These are phyloP conservation scores for Penicillium subrubescens DNA, from an alignment of 495 filamentous ascomycete species.

Conservation along the genomic window DNA sequence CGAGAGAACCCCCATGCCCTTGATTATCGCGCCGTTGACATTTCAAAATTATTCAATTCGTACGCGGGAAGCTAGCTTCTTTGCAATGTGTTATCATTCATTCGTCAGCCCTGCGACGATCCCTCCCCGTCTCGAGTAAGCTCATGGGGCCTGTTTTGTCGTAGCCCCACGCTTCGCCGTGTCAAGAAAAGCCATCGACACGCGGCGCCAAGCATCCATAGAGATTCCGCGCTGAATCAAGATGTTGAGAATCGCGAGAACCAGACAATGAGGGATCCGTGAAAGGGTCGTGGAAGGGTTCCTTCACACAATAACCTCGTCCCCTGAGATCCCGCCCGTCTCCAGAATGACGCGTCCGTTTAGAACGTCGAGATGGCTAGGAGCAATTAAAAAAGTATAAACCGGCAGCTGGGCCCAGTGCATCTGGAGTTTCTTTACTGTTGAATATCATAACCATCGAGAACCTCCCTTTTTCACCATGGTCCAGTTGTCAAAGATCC, in stretches of 20 bases:
- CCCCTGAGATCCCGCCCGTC: neutral
- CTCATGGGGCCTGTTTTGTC: slow-evolving; percentile 18
- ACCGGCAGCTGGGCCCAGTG: neutral
- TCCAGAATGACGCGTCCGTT: slow-evolving; percentile 7
- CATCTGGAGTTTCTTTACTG: neutral
- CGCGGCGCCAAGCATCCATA: slow-evolving; percentile 23
- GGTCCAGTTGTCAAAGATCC: slow-evolving; percentile 30
- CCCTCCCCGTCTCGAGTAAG: slow-evolving; percentile 21
- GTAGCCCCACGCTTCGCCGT: neutral
- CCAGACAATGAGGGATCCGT: neutral
- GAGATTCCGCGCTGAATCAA: neutral
- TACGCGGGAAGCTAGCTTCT: neutral
- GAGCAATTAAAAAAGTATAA: neutral
- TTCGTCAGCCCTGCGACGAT: slow-evolving; percentile 18
- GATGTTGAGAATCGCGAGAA: neutral
- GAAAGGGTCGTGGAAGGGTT: neutral
- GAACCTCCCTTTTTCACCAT: slow-evolving; percentile 5
- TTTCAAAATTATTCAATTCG: neutral
- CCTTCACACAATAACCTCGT: neutral
- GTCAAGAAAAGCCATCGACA: slow-evolving; percentile 7
- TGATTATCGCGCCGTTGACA: neutral
- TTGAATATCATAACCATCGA: neutral
- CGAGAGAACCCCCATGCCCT: neutral
- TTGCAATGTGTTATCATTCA: slow-evolving; percentile 8
- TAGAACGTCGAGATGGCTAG: neutral